Evolutionary conservation across 257 asterid genomes (phyloP).

Genomic region (Ehretia macrophylla): DNA sequence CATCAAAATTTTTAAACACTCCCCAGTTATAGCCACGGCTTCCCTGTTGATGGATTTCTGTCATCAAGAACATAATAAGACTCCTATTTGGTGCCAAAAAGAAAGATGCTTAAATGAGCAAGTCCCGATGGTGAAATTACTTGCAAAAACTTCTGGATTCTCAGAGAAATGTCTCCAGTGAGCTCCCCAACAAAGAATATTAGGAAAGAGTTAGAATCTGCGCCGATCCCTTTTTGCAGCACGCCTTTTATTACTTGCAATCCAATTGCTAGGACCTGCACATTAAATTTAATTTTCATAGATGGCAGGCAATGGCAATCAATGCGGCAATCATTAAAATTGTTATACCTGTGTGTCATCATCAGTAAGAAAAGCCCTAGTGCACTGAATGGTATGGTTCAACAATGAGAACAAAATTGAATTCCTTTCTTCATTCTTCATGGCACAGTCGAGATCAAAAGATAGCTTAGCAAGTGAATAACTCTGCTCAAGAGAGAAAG

Average conservation of each 20-base stretch:
- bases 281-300: constrained; percentile 10
- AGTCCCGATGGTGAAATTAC: constrained; percentile 27
- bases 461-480: constrained; percentile 55
- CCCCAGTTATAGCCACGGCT: constrained; percentile 72
- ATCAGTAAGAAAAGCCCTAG: constrained; percentile 55
- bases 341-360: constrained; percentile 62
- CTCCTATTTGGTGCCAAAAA: constrained; percentile 14
- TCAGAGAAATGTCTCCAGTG: constrained; percentile 46
- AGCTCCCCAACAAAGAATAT: constrained; percentile 84
- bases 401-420: constrained; percentile 44
- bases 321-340: neutral
- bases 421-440: constrained; percentile 41
- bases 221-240: constrained; percentile 56
- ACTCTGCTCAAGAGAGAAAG: constrained; percentile 59
- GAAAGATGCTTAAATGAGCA: neutral
- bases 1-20: constrained; percentile 76
- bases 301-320: constrained; percentile 4
- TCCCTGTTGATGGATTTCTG: constrained; percentile 69
- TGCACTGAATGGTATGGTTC: constrained; percentile 52
- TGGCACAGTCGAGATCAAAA: constrained; percentile 42
- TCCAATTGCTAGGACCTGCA: constrained; percentile 80
- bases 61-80: constrained; percentile 25
- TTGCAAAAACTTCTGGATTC: constrained; percentile 47
- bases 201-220: constrained; percentile 41
- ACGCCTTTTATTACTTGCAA: constrained; percentile 76